Evolutionary conservation across 305 asterid species (phyloP), one percentile per base, ranked within the genome.

Genomic region (Fraxinus platypoda): DNA sequence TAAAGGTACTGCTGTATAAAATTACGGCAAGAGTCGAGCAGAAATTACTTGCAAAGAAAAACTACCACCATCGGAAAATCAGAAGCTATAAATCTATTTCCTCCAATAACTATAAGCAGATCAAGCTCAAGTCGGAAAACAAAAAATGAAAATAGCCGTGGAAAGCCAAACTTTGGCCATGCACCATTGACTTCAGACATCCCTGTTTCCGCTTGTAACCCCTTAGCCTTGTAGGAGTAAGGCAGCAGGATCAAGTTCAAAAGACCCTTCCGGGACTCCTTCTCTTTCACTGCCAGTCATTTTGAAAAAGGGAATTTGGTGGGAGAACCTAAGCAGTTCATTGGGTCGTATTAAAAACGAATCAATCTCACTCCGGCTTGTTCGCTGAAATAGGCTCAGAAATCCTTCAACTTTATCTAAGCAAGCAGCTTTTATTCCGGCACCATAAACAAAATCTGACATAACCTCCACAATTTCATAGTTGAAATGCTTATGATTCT

Each of bases 201-300:
- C 84, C 72, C 9, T 28, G 64, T 71, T 81, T 82, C 34, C 57
- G 12, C n/a, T 6, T 33, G 19, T 78, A 8, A 84, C 26, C 73
- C 43, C 8, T 80, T 81, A 78, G 74, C 85, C 83, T 87, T 88
- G 28, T 77, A 59, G 13, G 78, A 95, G 94, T 68, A 94, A 77
- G 76, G 90, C 75, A 81, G 94, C 97, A 79, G 97, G 93, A 86
- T 95, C 99, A 17, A 95, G 97, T 82, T 95, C 99, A 86, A 88
- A 89, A 7, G 97, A 89, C 62, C 97, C 99, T 75, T 78, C 75
- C 1, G 97, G 97, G 28, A 91, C 95, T 37, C 94, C 97, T 78
- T 83, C 87, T 77, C 84, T 90, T 79, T 95, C 98, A 21, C 77
- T 54, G 72, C 98, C 94, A 31, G 84, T 87, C 99, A 95, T 90